These are phyloP conservation scores for Claviceps monticola DNA, from an alignment of 2,329 filamentous ascomycete species.

Conservation along the genomic window DNA sequence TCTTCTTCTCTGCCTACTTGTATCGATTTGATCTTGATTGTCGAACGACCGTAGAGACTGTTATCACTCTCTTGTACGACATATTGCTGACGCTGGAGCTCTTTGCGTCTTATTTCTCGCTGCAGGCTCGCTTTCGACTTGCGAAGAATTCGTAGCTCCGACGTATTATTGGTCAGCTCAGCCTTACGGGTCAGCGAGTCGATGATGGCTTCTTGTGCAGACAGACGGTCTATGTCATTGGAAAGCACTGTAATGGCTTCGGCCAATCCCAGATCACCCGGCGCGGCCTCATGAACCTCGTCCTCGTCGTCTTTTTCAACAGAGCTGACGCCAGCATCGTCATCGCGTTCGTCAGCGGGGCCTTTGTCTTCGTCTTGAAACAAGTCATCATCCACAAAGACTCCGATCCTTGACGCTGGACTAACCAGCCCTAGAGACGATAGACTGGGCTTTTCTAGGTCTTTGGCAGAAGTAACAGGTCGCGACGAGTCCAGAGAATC, in stretches of 20 bases:
- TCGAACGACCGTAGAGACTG: conserved; percentile 84
- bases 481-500: conserved; percentile 44
- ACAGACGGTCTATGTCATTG: conserved; percentile 78
- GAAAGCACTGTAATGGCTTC: conserved; percentile 86
- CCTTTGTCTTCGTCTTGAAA: conserved; percentile 83
- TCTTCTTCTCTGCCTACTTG: conserved; percentile 87
- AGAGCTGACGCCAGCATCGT: conserved; percentile 48
- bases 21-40: conserved; percentile 79
- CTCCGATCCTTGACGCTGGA: conserved; percentile 72
- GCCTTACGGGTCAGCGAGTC: conserved; percentile 88
- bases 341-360: conserved; percentile 64
- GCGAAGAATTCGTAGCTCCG: conserved; percentile 77
- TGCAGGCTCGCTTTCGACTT: conserved; percentile 92
- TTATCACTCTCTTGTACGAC: conserved; percentile 97
- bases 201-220: conserved; percentile 77
- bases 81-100: conserved; percentile 92
- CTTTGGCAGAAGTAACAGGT: conserved; percentile 21
- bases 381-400: conserved; percentile 86
- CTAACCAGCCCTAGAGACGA: conserved; percentile 85
- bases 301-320: conserved; percentile 50
- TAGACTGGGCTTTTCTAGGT: conserved; percentile 64
- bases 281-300: conserved; percentile 84
- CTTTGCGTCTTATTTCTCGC: conserved; percentile 83
- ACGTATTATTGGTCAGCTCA: conserved; percentile 91
- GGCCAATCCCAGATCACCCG: conserved; percentile 81